phyloP scores from a whole-genome alignment of 768 basidiomycete genomes.

The Mycena rosella region DNA sequence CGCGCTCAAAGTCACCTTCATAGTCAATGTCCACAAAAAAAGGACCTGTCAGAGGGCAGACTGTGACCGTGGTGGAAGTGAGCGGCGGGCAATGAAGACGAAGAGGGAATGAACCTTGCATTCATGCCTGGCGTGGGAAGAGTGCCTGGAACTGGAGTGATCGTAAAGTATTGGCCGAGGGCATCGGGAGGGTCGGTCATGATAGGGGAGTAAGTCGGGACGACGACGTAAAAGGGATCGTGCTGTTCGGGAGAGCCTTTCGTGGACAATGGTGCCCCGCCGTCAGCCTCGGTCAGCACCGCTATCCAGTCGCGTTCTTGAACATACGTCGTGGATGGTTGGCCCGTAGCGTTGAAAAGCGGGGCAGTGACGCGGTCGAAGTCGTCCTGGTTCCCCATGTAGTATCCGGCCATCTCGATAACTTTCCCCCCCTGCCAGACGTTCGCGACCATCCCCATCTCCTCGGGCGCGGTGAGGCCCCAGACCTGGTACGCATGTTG shows the following conservation, averaged over 20 bases:
- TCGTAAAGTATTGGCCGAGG: background rate
- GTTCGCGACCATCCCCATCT: constrained; percentile 25
- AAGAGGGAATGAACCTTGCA: no score
- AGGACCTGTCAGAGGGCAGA: no score
- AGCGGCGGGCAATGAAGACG: no score
- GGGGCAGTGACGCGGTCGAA: background rate
- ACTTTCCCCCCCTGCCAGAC: constrained; percentile 17
- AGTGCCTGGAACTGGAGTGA: no score
- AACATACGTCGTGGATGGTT: constrained; percentile 11
- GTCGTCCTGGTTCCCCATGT: constrained; percentile 10
- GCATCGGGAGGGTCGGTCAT: constrained; percentile 24
- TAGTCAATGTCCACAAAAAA: no score
- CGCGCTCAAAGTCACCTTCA: no score
- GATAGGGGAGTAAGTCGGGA: constrained; percentile 25
- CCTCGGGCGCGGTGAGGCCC: constrained; percentile 13
- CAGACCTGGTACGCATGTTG: constrained; percentile 15
- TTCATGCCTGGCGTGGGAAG: no score
- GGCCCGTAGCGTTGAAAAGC: constrained; percentile 8
- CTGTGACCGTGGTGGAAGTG: no score
- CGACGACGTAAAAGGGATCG: constrained; percentile 32
- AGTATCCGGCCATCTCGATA: constrained; percentile 22
- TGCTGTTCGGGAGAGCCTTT: constrained; percentile 10
- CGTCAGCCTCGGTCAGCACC: constrained; percentile 5
- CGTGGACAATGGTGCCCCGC: constrained; percentile 14
- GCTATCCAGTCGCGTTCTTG: constrained; percentile 23